phyloP scores from a whole-genome alignment of 1,284 basidiomycete genomes.

The Puccinia hordei region DNA sequence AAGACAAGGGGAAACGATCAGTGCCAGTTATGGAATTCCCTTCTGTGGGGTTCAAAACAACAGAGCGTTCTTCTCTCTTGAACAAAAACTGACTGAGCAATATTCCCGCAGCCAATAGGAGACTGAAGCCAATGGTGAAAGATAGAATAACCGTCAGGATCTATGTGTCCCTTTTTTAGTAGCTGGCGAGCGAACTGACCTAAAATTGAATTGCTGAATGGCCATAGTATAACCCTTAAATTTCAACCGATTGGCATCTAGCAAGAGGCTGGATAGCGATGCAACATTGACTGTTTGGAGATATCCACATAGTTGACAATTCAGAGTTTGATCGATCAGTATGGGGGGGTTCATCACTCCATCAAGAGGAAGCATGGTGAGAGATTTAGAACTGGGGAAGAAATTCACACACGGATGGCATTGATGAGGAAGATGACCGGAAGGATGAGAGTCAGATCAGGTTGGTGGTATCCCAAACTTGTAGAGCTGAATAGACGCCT shows the following conservation, averaged over 20 bases:
- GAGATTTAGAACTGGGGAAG: not conserved
- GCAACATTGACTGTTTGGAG: conserved; percentile 3
- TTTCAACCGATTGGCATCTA: conserved; percentile 2
- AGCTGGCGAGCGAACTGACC: not conserved
- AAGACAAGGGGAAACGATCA: not conserved
- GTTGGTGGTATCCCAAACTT: not conserved
- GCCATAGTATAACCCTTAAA: conserved; percentile 13
- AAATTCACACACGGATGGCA: conserved; percentile 4
- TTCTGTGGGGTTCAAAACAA: not conserved
- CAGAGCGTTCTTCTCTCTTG: not conserved
- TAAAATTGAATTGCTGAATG: conserved; percentile 13
- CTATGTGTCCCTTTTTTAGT: not conserved
- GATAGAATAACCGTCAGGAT: not conserved
- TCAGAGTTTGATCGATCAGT: not conserved
- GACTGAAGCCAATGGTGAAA: not conserved
- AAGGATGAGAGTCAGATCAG: not conserved
- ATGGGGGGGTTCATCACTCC: not conserved
- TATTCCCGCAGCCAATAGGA: not conserved
- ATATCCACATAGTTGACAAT: not conserved
- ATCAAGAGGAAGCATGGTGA: not conserved
- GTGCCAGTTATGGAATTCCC: not conserved
- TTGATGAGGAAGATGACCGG: conserved; percentile 1
- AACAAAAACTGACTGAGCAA: not conserved
- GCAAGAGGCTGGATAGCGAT: not conserved
- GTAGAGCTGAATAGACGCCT: not conserved